These are phyloP conservation scores for Butyriboletus appendiculatus DNA, from an alignment of 1,284 basidiomycete genomes.

Conservation along the genomic window DNA sequence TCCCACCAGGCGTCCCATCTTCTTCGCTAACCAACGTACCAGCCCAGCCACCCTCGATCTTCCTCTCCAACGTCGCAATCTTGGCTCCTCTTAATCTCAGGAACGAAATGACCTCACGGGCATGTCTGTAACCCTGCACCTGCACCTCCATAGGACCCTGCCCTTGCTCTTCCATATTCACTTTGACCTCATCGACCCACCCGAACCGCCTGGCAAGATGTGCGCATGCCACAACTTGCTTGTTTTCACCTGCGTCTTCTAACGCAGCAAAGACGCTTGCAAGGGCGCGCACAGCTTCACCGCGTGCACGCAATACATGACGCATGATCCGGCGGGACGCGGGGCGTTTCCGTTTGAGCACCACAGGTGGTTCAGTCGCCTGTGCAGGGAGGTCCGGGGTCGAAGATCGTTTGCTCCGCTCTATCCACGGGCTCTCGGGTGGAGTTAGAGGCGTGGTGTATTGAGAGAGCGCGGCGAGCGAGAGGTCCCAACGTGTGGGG, in stretches of 20 bases:
- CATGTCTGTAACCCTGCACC: conserved; percentile 56
- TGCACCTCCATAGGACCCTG: conserved; percentile 27
- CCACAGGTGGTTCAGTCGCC: conserved; percentile 42
- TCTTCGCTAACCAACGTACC: conserved; percentile 59
- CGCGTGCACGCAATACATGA: conserved; percentile 80
- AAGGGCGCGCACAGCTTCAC: conserved; percentile 75
- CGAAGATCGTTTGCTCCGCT: conserved; percentile 40
- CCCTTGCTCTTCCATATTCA: conserved; percentile 26
- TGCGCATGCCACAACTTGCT: conserved; percentile 54
- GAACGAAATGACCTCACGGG: conserved; percentile 63
- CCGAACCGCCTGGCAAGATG: conserved; percentile 64
- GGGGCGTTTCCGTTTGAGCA: conserved; percentile 50
- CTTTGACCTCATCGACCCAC: conserved; percentile 38
- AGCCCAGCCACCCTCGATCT: conserved; percentile 62
- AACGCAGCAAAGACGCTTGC: conserved; percentile 71
- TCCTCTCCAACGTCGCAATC: conserved; percentile 51
- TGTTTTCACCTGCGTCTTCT: conserved; percentile 46
- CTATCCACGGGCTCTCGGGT: conserved; percentile 70
- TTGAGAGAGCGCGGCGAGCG: conserved; percentile 65
- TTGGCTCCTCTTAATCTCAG: conserved; percentile 64
- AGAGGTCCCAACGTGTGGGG: conserved; percentile 79
- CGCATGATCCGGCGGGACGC: conserved; percentile 82
- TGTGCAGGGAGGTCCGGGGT: conserved; percentile 29
- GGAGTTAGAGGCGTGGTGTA: conserved; percentile 70
- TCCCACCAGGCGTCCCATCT: conserved; percentile 47